phyloP scores from a whole-genome alignment of 768 basidiomycete genomes.

The Suillus decipiens region DNA sequence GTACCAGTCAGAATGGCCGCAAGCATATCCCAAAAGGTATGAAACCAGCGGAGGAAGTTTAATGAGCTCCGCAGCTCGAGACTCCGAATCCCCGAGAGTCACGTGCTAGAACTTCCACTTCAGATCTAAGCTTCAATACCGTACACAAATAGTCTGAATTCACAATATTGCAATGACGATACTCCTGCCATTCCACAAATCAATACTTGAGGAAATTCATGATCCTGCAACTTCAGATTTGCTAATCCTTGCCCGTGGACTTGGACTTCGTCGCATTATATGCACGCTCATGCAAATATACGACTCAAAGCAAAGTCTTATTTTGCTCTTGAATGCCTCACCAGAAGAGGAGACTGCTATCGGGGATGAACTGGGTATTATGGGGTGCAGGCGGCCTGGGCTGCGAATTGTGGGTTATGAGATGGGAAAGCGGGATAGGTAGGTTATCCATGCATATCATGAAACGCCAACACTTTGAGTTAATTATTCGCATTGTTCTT shows the following conservation, averaged over 20 bases:
- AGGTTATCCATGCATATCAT: conserved; percentile 21
- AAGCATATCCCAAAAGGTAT: too few relatives aligned
- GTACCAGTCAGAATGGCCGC: too few relatives aligned
- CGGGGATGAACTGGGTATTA: conserved; percentile 88
- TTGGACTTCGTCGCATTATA: conserved; percentile 81
- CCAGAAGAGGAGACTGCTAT: conserved; percentile 90
- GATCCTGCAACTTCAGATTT: conserved; percentile 76
- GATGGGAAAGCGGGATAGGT: conserved; percentile 79
- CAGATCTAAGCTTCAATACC: not conserved
- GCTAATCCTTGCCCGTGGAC: conserved; percentile 82
- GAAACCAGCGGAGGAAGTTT: too few relatives aligned
- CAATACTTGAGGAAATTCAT: conserved; percentile 67
- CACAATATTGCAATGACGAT: conserved; percentile 1
- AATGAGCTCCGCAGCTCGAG: too few relatives aligned
- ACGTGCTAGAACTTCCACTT: not conserved
- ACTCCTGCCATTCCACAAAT: conserved; percentile 67
- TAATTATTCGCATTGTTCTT: not conserved
- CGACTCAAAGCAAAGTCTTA: conserved; percentile 79
- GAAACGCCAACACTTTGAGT: not conserved
- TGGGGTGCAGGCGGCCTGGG: conserved; percentile 89
- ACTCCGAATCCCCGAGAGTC: too few relatives aligned
- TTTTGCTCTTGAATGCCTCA: conserved; percentile 82
- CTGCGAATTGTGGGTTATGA: conserved; percentile 84
- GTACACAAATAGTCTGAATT: not conserved
- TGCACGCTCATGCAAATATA: conserved; percentile 93